Conservation (phyloP, 345 rosid species). For the Heritiera littoralis region DNA sequence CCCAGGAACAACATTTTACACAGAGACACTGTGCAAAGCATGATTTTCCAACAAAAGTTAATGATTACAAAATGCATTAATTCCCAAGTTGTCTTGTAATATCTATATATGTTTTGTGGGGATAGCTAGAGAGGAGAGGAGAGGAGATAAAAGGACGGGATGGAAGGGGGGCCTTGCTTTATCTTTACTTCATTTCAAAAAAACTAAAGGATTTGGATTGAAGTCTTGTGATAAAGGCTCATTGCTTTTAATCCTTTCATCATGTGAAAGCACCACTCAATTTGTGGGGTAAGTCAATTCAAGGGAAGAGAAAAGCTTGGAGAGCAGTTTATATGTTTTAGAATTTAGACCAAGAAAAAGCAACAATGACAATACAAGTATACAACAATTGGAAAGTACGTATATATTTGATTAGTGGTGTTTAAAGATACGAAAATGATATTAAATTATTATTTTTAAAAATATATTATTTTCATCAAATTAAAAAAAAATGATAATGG, state of each 20-base stretch:
- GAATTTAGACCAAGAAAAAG: conserved; percentile 24
- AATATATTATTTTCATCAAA: too few relatives aligned
- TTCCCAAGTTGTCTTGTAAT: conserved; percentile 21
- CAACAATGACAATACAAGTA: neutral
- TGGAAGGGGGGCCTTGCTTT: conserved; percentile 13
- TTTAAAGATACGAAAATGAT: too few relatives aligned
- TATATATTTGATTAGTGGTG: too few relatives aligned
- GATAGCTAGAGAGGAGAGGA: neutral
- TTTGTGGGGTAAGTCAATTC: conserved; percentile 30
- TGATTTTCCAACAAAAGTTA: conserved; percentile 16
- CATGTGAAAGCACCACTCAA: conserved; percentile 31
- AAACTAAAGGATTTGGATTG: conserved; percentile 22
- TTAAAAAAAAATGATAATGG: too few relatives aligned
- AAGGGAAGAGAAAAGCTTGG: neutral
- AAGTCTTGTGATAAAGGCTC: conserved; percentile 24
- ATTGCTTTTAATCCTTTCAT: conserved; percentile 28
- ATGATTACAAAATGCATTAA: conserved; percentile 13
- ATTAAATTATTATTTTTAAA: too few relatives aligned
- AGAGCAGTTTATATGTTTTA: conserved; percentile 15
- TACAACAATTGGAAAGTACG: neutral
- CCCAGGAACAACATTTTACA: conserved; percentile 14
- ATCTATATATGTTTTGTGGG: neutral
- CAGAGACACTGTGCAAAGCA: neutral
- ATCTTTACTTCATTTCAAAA: conserved; percentile 28
- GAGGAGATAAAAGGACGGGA: neutral